Conservation (phyloP, 768 basidiomycete genomes). For the Pleurotus djamor region DNA sequence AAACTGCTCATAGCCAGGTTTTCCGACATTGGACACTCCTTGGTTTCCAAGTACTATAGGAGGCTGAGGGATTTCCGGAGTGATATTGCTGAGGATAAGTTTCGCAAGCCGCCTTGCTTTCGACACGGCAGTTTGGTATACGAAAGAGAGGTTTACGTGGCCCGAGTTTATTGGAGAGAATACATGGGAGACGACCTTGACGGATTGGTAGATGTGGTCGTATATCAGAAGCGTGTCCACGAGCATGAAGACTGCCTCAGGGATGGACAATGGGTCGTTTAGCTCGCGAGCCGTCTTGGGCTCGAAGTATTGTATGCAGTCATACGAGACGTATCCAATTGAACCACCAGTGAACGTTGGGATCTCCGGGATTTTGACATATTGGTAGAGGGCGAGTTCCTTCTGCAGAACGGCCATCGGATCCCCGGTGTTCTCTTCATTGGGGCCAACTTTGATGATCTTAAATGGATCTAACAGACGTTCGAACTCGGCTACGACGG, state of each 20-base stretch:
- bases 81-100: slow-evolving; percentile 46
- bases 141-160: slow-evolving; percentile 68
- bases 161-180: slow-evolving; percentile 75
- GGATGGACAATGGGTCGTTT: slow-evolving; percentile 80
- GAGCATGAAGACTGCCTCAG: slow-evolving; percentile 96
- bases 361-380: slow-evolving; percentile 88
- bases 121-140: slow-evolving; percentile 85
- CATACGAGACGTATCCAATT: slow-evolving; percentile 96
- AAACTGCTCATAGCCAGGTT: slow-evolving; percentile 86
- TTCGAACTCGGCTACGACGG: not conserved
- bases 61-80: slow-evolving; percentile 67
- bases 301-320: slow-evolving; percentile 96
- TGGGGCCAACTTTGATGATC: slow-evolving; percentile 84
- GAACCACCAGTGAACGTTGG: slow-evolving; percentile 97
- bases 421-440: slow-evolving; percentile 82
- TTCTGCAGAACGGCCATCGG: slow-evolving; percentile 83
- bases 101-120: slow-evolving; percentile 82
- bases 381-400: slow-evolving; percentile 84
- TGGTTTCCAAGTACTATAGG: slow-evolving; percentile 65
- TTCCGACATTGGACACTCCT: slow-evolving; percentile 88
- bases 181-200: slow-evolving; percentile 97
- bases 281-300: slow-evolving; percentile 82
- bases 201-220: slow-evolving; percentile 92
- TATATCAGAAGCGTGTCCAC: slow-evolving; percentile 94
- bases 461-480: slow-evolving; percentile 79